Evolutionary conservation across 2,329 filamentous ascomycete species (phyloP), one percentile per base, ranked within the genome.

Genomic region (Endothia cerciana): DNA sequence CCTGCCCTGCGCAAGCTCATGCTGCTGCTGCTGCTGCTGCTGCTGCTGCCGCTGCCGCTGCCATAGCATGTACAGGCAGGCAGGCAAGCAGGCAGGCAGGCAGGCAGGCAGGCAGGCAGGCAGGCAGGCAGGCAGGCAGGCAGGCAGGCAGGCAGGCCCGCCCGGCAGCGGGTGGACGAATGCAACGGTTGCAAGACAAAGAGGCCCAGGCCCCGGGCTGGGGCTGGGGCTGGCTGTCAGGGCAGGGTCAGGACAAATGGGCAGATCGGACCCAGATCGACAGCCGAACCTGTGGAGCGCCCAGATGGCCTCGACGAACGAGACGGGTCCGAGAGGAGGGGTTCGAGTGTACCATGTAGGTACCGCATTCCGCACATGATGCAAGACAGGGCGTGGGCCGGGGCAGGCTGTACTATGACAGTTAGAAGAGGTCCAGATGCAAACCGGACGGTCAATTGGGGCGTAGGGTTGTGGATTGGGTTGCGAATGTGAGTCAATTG

Each of bases 181-280:
- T 55, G 51, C 51, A 36, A 55, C 51, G 28, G 51, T 55, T 36
- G 51, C 47, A 28, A 40, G 36, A 55, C n/a, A n/a, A n/a, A 45
- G 40, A 43, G 40, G 15, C 7, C 28, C 22, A 43, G 33, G 60
- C n/a, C 51, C 51, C 36, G 47, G 47, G 47, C 51, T 55, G 47
- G 47, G 45, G 47, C 47, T 51, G 47, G 47, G 47, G 25, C 47
- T 51, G 22, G 33, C n/a, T 51, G 53, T 41, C 47, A 41, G 49
- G 40, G n/a, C 58, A 62, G 64, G 38, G 41, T 55, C 55, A 41
- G 33, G 33, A 38, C 47, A 49, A 51, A 38, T 45, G 41, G 55
- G 43, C 55, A 64, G 53, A 64, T 59, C 53, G 55, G 62, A 64
- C 30, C 60, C 62, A 58, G 62, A 64, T 64, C 55, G 45, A 64